Conservation (phyloP, 2,329 filamentous ascomycete genomes). For the Aureobasidium musti region DNA sequence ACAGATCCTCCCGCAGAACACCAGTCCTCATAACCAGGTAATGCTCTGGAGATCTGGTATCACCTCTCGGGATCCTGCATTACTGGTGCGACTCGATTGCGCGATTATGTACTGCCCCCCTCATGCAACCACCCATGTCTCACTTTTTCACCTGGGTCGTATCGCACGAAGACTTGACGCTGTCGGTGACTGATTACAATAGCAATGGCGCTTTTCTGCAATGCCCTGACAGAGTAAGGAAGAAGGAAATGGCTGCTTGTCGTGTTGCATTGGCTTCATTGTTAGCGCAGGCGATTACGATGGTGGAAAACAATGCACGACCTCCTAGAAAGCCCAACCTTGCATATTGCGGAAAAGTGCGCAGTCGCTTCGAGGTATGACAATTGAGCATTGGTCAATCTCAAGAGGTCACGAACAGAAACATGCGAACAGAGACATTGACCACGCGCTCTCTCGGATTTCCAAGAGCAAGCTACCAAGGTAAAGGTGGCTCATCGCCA, state of each 20-base stretch:
- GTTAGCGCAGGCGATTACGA: background rate
- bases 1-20: constrained; percentile 14
- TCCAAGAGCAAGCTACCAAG: background rate
- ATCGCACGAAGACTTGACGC: background rate
- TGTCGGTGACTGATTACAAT: background rate
- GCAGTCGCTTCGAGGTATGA: background rate
- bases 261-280: background rate
- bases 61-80: constrained; percentile 18
- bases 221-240: constrained; percentile 6
- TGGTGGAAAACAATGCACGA: background rate
- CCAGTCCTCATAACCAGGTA: constrained; percentile 21
- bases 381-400: background rate
- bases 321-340: background rate
- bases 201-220: constrained; percentile 4
- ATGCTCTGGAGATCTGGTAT: constrained; percentile 23
- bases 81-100: constrained; percentile 17
- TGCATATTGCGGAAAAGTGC: background rate
- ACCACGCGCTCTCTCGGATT: background rate
- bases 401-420: background rate
- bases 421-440: constrained; percentile 12
- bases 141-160: background rate
- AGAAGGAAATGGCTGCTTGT: background rate
- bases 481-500: background rate
- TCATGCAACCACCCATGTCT: constrained; percentile 5
- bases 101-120: constrained; percentile 9